Percentiles rank a stretch among this genome's conserved stretches.
Conservation (phyloP, 2,329 filamentous ascomycete species). For the Pestalotiopsis fici region DNA sequence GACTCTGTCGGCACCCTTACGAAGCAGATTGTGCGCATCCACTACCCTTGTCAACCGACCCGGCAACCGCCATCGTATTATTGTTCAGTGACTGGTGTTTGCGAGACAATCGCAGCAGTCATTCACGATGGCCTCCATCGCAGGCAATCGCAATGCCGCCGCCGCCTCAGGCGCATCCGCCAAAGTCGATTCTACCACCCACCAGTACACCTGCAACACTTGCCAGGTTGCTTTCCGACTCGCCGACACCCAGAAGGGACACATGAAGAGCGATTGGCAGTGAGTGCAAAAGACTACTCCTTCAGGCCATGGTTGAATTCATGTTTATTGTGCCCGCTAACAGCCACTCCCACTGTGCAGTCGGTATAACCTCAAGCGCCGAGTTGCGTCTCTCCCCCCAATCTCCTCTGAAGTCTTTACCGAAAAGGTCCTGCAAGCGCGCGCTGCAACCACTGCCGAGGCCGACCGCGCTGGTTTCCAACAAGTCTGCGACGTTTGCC, state of each 20-base stretch:
- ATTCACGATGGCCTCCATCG: conserved; percentile 50
- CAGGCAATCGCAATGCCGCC: conserved; percentile 25
- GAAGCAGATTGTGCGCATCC: neutral
- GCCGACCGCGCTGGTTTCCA: conserved; percentile 89
- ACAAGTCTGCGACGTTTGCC: conserved; percentile 77
- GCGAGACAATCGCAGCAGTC: neutral
- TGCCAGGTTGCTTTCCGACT: conserved; percentile 96
- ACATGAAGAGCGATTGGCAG: conserved; percentile 99
- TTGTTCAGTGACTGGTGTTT: neutral
- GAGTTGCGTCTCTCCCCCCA: conserved; percentile 85
- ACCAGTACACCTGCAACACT: conserved; percentile 97
- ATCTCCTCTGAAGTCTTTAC: conserved; percentile 91
- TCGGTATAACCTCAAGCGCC: conserved; percentile 94
- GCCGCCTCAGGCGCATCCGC: conserved; percentile 23
- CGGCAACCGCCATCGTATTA: neutral
- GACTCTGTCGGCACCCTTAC: neutral
- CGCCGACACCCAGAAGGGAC: conserved; percentile 86
- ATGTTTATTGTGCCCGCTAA: neutral
- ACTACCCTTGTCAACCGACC: neutral
- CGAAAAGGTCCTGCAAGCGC: conserved; percentile 91
- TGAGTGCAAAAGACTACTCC: conserved; percentile 49
- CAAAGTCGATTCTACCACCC: conserved; percentile 43
- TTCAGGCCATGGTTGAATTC: neutral
- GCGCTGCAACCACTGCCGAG: conserved; percentile 80
- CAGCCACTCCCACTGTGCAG: conserved; percentile 39